A percentile compares a stretch with the other conserved stretches of the same genome.
Conservation (phyloP, 208 protist genomes). For the Acanthamoeba polyphaga region DNA sequence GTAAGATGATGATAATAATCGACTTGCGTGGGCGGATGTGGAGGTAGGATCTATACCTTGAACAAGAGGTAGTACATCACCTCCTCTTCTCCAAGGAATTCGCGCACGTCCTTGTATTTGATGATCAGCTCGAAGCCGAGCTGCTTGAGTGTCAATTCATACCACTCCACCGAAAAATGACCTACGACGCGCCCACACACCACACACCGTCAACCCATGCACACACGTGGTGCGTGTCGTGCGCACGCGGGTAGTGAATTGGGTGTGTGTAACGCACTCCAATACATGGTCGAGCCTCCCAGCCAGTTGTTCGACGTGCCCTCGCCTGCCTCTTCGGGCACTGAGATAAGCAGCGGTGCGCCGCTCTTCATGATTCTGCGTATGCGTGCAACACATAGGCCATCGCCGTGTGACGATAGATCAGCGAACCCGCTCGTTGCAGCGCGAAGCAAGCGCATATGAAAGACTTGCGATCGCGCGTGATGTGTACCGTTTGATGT, state of each 20-base stretch:
- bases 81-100: slow-evolving; percentile 60
- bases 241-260: not conserved
- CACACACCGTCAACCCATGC: no score
- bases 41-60: not conserved
- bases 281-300: slow-evolving; percentile 63
- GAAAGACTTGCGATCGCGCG: not conserved
- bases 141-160: slow-evolving; percentile 66
- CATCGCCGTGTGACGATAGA: not conserved
- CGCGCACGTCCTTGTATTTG: slow-evolving; percentile 68
- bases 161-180: slow-evolving; percentile 72
- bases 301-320: slow-evolving; percentile 64
- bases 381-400: not conserved
- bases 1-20: not conserved
- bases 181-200: no score
- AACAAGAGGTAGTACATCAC: slow-evolving; percentile 70
- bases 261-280: slow-evolving; percentile 15
- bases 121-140: slow-evolving; percentile 64
- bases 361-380: slow-evolving; percentile 42
- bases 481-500: slow-evolving; percentile 28
- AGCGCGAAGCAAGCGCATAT: not conserved
- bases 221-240: no score
- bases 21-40: not conserved
- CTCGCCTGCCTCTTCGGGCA: slow-evolving; percentile 36
- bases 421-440: not conserved
- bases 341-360: slow-evolving; percentile 27